Conservation (phyloP, 805 yeast species). For the Lipomyces oligophaga region DNA sequence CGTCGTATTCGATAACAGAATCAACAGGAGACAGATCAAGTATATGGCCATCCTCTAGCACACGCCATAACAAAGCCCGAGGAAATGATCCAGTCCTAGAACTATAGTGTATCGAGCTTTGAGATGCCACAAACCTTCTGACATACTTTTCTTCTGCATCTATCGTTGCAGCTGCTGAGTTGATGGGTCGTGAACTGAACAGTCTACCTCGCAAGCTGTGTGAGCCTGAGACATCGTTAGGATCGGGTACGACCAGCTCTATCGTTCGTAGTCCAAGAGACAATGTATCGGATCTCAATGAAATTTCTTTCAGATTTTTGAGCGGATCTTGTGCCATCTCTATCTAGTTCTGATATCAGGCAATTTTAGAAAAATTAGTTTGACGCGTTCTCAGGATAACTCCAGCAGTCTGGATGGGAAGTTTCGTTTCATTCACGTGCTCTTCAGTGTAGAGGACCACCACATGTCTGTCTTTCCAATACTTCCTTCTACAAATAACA, state of each 20-base stretch:
- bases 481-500: no score
- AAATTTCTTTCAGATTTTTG: slow-evolving; percentile 19
- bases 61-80: slow-evolving; percentile 24
- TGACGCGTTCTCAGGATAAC: no score
- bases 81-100: slow-evolving; percentile 8
- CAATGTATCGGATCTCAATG: slow-evolving; percentile 13
- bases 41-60: slow-evolving; percentile 10
- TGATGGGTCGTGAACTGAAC: neutral
- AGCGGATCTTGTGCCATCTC: no score
- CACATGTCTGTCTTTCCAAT: no score
- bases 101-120: slow-evolving; percentile 13
- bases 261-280: slow-evolving; percentile 10
- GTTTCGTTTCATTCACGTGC: no score
- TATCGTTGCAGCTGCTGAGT: slow-evolving; percentile 1
- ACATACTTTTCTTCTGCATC: slow-evolving; percentile 22
- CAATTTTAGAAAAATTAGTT: no score
- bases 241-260: slow-evolving; percentile 20
- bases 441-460: no score
- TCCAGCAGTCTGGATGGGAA: no score
- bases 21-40: slow-evolving; percentile 22
- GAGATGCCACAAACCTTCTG: slow-evolving; percentile 9
- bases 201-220: neutral
- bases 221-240: slow-evolving; percentile 1
- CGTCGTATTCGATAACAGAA: neutral
- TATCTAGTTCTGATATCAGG: no score